Base-by-base conservation (phyloP, 768 basidiomycete genomes). In the Suillus tomentosus region DNA sequence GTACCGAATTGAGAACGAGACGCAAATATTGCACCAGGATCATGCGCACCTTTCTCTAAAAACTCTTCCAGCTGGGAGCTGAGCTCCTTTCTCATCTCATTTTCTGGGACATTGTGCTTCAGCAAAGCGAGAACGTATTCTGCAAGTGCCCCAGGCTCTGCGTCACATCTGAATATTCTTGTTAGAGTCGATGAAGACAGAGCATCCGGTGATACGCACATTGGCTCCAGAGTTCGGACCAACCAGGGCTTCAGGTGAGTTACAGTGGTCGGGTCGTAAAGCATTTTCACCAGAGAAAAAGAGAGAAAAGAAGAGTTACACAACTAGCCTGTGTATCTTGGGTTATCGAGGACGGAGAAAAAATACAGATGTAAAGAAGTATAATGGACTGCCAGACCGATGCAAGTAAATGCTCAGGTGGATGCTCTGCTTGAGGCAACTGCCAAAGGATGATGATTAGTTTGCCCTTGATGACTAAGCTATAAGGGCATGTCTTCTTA, bases 81-180 rank as follows among this genome's bases (percentile, higher is more conserved):
- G 62, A 97, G 79, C 72, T 94, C 92, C 68, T 87, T 86, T 68
- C 91, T 84, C 84, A 98, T 89, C 67, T 96, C 92, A 27, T 78
- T 75, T 73, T 95, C 91, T 5, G 91, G 83, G 1, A 89, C 90
- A 77, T 94, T 93, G 74, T 96, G 94, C 75, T 95, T 94, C 64
- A 99, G 80, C 61, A 99, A 81, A 17, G 96, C 96, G 57, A 97
- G 86, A 69, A 98, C 90, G 75, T 98, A 99, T 74, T 98, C 95
- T 5, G 94, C 90, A 60, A 99, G 87, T 39, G 95, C 94, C 37
- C 88, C 87, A 37, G 96, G 95, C 73, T 99, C 96, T 48, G 96
- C 96, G 74, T 99, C 96, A 76, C 94, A 96, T 84, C 96, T 97
- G 68, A 17, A 61, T 66, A 56, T 59, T 37, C n/a, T 50, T 60